Conservation (phyloP, 2,329 filamentous ascomycete species). For the Aureobasidium sp. region DNA sequence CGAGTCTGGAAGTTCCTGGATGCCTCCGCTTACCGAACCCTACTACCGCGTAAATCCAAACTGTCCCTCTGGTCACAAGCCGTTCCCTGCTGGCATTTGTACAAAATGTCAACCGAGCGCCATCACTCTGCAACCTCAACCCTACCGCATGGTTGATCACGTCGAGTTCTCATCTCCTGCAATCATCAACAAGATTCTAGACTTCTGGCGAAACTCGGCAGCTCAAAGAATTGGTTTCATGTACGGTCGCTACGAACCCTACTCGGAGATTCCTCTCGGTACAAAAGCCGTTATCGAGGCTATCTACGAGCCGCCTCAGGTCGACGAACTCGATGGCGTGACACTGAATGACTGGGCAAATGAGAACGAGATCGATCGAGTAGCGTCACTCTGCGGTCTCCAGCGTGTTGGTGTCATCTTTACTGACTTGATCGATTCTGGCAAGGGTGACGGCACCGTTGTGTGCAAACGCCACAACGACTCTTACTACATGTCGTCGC, state of each 20-base stretch:
- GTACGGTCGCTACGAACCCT: slow-evolving; percentile 86
- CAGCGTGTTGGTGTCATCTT: slow-evolving; percentile 89
- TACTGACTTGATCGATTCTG: slow-evolving; percentile 73
- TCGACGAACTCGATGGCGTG: slow-evolving; percentile 82
- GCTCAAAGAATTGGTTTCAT: slow-evolving; percentile 80
- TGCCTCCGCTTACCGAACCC: slow-evolving; percentile 87
- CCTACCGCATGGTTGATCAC: slow-evolving; percentile 95
- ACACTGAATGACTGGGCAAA: slow-evolving; percentile 79
- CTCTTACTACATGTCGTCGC: slow-evolving; percentile 87
- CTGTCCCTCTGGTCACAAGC: slow-evolving; percentile 86
- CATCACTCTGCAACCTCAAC: slow-evolving; percentile 88
- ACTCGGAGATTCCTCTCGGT: slow-evolving; percentile 84
- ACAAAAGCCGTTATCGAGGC: slow-evolving; percentile 94
- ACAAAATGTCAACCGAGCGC: slow-evolving; percentile 97
- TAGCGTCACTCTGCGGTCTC: slow-evolving; percentile 76
- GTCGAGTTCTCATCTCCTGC: slow-evolving; percentile 86
- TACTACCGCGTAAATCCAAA: slow-evolving; percentile 83
- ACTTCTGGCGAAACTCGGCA: slow-evolving; percentile 85
- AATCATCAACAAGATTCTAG: slow-evolving; percentile 81
- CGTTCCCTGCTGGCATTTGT: slow-evolving; percentile 94
- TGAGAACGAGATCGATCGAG: slow-evolving; percentile 70
- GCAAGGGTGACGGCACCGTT: slow-evolving; percentile 74
- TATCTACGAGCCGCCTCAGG: slow-evolving; percentile 91
- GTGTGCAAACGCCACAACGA: slow-evolving; percentile 94
- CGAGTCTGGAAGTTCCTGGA: slow-evolving; percentile 87